Conservation (phyloP, 352 stramenopile species). For the Blastocystis hominis region DNA sequence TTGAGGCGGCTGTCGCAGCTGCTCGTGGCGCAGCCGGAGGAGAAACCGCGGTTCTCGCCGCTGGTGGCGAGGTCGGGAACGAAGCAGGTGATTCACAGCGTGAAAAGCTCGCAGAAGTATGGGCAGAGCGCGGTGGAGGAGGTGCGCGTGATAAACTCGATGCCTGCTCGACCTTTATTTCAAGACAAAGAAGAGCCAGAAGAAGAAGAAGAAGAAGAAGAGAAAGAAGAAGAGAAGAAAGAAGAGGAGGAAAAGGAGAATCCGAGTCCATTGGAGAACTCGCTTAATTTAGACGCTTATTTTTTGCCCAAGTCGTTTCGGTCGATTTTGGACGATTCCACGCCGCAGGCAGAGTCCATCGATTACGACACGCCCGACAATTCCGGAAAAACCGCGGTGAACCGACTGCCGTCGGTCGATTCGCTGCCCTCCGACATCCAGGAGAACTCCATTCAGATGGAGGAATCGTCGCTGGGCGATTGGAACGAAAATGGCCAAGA, state of each 20-base stretch:
- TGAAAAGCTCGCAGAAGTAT: conserved; percentile 45
- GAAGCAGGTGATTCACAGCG: conserved; percentile 5
- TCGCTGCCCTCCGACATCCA: background rate
- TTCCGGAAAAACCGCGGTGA: background rate
- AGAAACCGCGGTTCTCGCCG: conserved; percentile 46
- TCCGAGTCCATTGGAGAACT: background rate
- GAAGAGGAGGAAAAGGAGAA: background rate
- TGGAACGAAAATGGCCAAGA: background rate
- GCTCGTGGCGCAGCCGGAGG: background rate
- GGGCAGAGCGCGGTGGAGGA: background rate
- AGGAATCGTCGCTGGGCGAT: background rate
- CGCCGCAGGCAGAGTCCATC: background rate
- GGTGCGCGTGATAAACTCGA: background rate
- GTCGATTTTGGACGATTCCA: background rate
- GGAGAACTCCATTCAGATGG: background rate
- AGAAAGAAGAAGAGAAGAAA: background rate
- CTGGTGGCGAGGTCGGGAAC: background rate
- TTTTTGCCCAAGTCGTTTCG: background rate
- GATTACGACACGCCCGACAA: background rate
- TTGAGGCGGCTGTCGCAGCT: conserved; percentile 16
- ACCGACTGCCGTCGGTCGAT: background rate
- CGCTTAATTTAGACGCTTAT: conserved; percentile 1
- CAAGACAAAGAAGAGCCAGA: background rate
- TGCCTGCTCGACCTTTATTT: background rate
- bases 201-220: background rate